A percentile compares a stretch with the other conserved stretches of the same genome.
Evolutionary conservation across 345 rosid species (phyloP).

Genomic region (Hibiscus syriacus): DNA sequence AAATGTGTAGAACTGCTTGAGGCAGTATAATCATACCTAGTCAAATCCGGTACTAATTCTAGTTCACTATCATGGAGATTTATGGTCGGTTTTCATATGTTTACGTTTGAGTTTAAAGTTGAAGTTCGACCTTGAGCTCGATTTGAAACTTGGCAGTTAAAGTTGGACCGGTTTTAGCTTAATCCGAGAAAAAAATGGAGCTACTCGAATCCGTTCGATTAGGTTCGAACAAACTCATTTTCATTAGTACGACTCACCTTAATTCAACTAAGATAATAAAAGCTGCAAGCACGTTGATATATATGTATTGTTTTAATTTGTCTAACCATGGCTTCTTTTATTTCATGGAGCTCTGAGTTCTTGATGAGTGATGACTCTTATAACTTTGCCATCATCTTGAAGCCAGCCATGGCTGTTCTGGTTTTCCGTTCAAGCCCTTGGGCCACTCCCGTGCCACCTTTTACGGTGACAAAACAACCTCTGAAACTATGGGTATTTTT

Average conservation of each 20-base stretch:
- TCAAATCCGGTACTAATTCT: neutral
- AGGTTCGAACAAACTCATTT: conserved; percentile 11
- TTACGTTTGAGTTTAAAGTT: neutral
- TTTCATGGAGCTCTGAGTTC: too few species aligned
- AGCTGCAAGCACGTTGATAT: too few species aligned
- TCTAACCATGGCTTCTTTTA: too few species aligned
- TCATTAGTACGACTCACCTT: too few species aligned
- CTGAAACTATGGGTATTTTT: conserved; percentile 48
- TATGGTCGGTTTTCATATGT: neutral
- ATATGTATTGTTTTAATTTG: too few species aligned
- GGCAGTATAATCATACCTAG: neutral
- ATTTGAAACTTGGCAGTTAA: too few species aligned
- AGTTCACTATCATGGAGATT: neutral
- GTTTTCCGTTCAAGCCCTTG: conserved; percentile 41
- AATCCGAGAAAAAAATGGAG: neutral
- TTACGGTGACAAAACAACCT: conserved; percentile 56
- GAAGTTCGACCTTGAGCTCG: too few species aligned
- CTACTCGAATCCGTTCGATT: conserved; percentile 6
- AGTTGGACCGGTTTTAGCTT: too few species aligned
- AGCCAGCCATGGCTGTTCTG: neutral
- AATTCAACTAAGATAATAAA: too few species aligned
- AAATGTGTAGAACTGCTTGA: neutral
- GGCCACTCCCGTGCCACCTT: conserved; percentile 54
- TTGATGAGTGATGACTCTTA: too few species aligned
- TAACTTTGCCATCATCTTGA: conserved; percentile 16